Evolutionary conservation across 345 rosid species (phyloP).

Genomic region (Murraya paniculata): DNA sequence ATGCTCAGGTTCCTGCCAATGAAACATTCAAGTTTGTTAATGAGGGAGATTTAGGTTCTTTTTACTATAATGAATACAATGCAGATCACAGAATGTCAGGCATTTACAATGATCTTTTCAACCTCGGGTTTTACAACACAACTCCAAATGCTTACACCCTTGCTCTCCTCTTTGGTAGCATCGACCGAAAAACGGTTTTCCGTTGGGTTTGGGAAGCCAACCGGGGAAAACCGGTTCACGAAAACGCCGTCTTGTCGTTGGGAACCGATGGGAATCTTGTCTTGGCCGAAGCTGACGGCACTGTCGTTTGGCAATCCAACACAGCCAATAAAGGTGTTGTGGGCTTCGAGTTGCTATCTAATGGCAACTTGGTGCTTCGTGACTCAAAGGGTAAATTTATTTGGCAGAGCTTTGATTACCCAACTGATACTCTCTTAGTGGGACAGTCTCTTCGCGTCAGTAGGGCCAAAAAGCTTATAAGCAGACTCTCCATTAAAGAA

Average conservation of each 20-base stretch:
- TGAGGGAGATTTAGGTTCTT: slow-evolving; percentile 37
- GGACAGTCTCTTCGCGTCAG: slow-evolving; percentile 43
- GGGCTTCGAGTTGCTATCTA: slow-evolving; percentile 46
- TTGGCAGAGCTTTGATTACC: slow-evolving; percentile 64
- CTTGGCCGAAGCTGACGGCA: slow-evolving; percentile 55
- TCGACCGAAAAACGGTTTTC: slow-evolving; percentile 28
- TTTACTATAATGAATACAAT: slow-evolving; percentile 28
- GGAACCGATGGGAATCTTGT: slow-evolving; percentile 55
- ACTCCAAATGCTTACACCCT: slow-evolving; percentile 59
- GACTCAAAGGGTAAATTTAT: slow-evolving; percentile 40
- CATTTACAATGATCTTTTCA: slow-evolving; percentile 35
- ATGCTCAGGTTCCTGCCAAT: slow-evolving; percentile 39
- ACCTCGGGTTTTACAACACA: slow-evolving; percentile 58
- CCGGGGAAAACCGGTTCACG: slow-evolving; percentile 53
- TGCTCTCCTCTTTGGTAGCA: slow-evolving; percentile 45
- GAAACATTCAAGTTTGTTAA: slow-evolving; percentile 34
- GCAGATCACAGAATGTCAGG: slow-evolving; percentile 29
- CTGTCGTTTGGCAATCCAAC: slow-evolving; percentile 56
- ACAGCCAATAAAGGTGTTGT: slow-evolving; percentile 60
- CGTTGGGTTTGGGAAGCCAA: slow-evolving; percentile 85
- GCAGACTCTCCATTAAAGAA: slow-evolving; percentile 33
- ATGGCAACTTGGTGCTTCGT: slow-evolving; percentile 63
- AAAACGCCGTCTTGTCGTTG: slow-evolving; percentile 51
- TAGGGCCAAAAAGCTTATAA: slow-evolving; percentile 43
- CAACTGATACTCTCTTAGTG: slow-evolving; percentile 60